Base-by-base conservation (phyloP, 352 stramenopile species). In the Phytophthora ohioensis region DNA sequence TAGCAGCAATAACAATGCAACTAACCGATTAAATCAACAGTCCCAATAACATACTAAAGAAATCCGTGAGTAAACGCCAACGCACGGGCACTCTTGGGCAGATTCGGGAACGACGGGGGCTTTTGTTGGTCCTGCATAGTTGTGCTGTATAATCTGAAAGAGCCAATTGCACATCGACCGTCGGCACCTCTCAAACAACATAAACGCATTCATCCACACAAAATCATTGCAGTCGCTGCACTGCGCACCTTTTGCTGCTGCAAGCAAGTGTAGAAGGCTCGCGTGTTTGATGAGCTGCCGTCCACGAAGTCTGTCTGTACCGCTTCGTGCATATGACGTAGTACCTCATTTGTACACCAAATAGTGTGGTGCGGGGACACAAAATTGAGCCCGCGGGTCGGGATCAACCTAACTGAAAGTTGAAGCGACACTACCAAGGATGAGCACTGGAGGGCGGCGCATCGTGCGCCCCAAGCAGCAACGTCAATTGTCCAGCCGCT, bases 61-160 rank as follows among this genome's bases (percentile, higher is more conserved):
- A 27, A 27, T 27, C 1, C 21, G 21, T 27, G 21, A 27, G 21
- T 27, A 27, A 27, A 27, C 21, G 21, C 21, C 30, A 10, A 84
- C 83, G 53, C 60, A 93, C 86, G 49, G 21, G 81, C 77, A 63
- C 86, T 93, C 76, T 86, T 88, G 13, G 86, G 86, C 30, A 86
- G 65, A 57, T 67, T 80, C 2, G 80, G 74, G 45, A 90, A 90
- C 51, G 78, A 55, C 51, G 73, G 59, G 8, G 74, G 78, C 39
- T 79, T 77, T 38, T 70, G 59, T n/a, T 69, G 49, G 35, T 68
- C 63, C 32, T 73, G 57, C 57, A 69, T 27, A 27, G 21, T 75
- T 56, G 59, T 41, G 30, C 15, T 58, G 21, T 27, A 8, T 34
- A n/a, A 3, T 35, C 10, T 55, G 21, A 32, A 1, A n/a, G n/a